A percentile compares a stretch with the other conserved stretches of the same genome.
phyloP scores from a whole-genome alignment of 2,329 filamentous ascomycete genomes.

The Colletotrichum limetticola region DNA sequence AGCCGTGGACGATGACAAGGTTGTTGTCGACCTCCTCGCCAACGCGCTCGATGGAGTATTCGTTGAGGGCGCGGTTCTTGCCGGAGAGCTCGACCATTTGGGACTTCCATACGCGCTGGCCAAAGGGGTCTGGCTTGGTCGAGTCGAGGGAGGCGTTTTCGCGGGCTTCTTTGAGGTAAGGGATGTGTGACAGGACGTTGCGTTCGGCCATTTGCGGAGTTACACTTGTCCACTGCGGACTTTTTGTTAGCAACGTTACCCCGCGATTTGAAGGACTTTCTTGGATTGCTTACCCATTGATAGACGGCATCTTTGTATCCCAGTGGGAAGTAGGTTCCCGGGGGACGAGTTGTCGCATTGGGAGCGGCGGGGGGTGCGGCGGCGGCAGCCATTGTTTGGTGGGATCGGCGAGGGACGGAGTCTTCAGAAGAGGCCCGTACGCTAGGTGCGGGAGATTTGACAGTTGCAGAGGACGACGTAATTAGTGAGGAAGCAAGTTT shows the following conservation, averaged over 20 bases:
- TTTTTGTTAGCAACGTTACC: slow-evolving; percentile 29
- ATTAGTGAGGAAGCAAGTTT: slow-evolving; percentile 41
- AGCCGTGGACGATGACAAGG: slow-evolving; percentile 95
- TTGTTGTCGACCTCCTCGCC: slow-evolving; percentile 85
- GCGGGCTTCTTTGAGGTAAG: slow-evolving; percentile 82
- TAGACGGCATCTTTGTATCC: slow-evolving; percentile 91
- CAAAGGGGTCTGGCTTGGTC: slow-evolving; percentile 76
- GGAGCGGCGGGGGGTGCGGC: slow-evolving; percentile 28
- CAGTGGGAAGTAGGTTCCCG: slow-evolving; percentile 76
- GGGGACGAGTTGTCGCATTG: slow-evolving; percentile 36
- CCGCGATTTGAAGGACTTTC: not conserved
- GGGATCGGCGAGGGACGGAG: slow-evolving; percentile 23
- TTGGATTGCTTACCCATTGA: slow-evolving; percentile 78
- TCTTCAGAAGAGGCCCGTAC: slow-evolving; percentile 22
- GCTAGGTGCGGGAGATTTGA: slow-evolving; percentile 21
- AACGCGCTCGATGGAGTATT: slow-evolving; percentile 88
- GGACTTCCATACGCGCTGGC: slow-evolving; percentile 86
- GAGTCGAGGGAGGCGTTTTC: slow-evolving; percentile 63
- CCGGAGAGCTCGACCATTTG: slow-evolving; percentile 86
- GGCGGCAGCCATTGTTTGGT: slow-evolving; percentile 34
- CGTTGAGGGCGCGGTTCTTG: slow-evolving; percentile 88
- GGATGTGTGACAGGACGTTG: slow-evolving; percentile 86
- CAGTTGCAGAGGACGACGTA: slow-evolving; percentile 25
- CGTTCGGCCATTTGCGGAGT: slow-evolving; percentile 87
- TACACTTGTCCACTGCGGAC: slow-evolving; percentile 81